phyloP scores from a whole-genome alignment of 805 yeast genomes.

The Zygotorulaspora chibaensis region DNA sequence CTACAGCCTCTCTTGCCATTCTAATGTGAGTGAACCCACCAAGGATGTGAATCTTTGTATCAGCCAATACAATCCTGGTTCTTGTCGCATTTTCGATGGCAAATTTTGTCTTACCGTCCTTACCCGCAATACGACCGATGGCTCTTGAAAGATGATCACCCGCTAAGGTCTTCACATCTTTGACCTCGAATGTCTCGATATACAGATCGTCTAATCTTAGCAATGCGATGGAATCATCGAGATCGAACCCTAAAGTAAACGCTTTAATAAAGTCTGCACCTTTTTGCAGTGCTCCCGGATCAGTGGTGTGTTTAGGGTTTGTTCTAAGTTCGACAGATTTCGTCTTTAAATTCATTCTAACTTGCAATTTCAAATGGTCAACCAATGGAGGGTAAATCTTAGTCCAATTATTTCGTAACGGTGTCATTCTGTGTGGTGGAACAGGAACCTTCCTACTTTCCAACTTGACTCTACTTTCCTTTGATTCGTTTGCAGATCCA shows the following conservation, averaged over 20 bases:
- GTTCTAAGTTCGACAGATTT: slow-evolving; percentile 86
- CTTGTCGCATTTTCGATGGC: slow-evolving; percentile 98
- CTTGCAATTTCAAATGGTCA: slow-evolving; percentile 90
- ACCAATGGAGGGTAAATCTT: slow-evolving; percentile 95
- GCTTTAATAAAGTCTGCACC: slow-evolving; percentile 98
- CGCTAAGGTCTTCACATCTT: slow-evolving; percentile 90
- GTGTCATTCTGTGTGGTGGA: slow-evolving; percentile 97
- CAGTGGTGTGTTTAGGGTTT: slow-evolving; percentile 70
- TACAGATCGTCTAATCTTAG: slow-evolving; percentile 92
- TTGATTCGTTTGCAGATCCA: slow-evolving; percentile 60
- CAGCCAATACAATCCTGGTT: slow-evolving; percentile 96
- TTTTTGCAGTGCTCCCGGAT: slow-evolving; percentile 91
- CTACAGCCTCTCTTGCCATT: slow-evolving; percentile 98
- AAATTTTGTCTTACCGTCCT: slow-evolving; percentile 97
- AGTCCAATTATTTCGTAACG: slow-evolving; percentile 84
- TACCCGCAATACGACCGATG: slow-evolving; percentile 99
- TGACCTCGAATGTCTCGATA: slow-evolving; percentile 94
- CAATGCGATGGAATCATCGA: slow-evolving; percentile 94
- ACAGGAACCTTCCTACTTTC: slow-evolving; percentile 88
- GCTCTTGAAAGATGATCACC: slow-evolving; percentile 99
- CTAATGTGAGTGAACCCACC: slow-evolving; percentile 97
- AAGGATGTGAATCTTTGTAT: slow-evolving; percentile 89
- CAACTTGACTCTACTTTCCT: slow-evolving; percentile 60
- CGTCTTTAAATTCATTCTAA: slow-evolving; percentile 88
- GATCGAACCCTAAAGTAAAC: slow-evolving; percentile 91